These are phyloP conservation scores for Pestalotiopsis sp. DNA, from an alignment of 2,329 filamentous ascomycete genomes.

Conservation along the genomic window DNA sequence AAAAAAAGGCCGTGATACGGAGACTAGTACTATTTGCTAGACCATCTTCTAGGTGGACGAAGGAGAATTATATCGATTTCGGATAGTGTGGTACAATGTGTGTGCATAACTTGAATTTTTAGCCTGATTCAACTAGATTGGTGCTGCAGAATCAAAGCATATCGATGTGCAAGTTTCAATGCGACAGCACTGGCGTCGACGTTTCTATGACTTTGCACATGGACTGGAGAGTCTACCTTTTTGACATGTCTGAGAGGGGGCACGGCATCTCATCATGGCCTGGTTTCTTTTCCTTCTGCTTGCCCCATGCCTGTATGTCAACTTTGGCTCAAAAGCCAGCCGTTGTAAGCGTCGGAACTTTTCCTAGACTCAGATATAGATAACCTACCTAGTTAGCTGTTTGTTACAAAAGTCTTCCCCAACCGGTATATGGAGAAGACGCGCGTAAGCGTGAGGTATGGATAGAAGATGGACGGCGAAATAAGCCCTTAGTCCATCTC, in stretches of 20 bases:
- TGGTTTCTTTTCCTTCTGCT: no score
- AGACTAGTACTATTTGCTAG: background rate
- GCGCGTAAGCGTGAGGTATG: background rate
- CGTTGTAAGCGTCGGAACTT: background rate
- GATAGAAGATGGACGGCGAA: background rate
- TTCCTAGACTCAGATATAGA: background rate
- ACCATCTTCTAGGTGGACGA: background rate
- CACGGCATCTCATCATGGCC: no score
- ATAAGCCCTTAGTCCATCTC: no score
- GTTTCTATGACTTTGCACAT: background rate
- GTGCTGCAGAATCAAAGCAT: background rate
- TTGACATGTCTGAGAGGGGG: no score
- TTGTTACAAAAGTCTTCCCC: background rate
- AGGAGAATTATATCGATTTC: no score
- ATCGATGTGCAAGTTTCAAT: background rate
- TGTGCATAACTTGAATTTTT: background rate
- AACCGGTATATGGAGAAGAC: background rate
- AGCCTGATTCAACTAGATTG: constrained; percentile 2
- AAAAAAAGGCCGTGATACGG: background rate
- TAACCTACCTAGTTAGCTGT: background rate
- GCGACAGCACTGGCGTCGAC: background rate
- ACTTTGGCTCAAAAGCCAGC: no score
- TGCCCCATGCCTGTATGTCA: no score
- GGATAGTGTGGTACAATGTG: background rate
- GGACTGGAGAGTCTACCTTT: background rate